Evolutionary conservation across 345 rosid genomes (phyloP).

Genomic region (Raphanus raphanistrum): DNA sequence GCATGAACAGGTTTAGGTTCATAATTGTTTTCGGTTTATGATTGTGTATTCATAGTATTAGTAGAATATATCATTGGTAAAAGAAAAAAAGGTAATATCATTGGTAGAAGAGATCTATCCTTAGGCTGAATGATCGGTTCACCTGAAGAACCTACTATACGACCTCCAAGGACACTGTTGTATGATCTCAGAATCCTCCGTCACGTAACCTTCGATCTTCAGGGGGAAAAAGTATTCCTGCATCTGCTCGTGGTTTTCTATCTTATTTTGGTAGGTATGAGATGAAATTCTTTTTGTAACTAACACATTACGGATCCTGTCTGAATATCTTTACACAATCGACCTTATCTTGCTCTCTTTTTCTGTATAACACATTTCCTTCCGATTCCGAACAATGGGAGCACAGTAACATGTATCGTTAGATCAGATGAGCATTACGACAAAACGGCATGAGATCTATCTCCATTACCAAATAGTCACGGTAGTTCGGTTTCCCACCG

Average conservation of each 20-base stretch:
- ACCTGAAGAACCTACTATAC: neutral
- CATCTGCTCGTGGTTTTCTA: neutral
- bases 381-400: too few relatives aligned
- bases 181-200: constrained; percentile 3
- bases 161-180: neutral
- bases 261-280: neutral
- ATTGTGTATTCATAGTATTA: neutral
- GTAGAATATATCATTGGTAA: neutral
- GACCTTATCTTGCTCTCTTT: too few relatives aligned
- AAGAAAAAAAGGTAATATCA: too few relatives aligned
- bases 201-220: constrained; percentile 6
- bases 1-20: neutral
- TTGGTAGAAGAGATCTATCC: neutral
- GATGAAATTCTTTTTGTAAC: neutral
- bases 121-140: neutral
- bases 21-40: neutral
- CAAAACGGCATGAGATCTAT: constrained; percentile 10
- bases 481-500: constrained; percentile 18
- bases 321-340: neutral
- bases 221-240: neutral
- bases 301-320: neutral
- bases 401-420: neutral
- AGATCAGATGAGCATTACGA: neutral
- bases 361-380: too few relatives aligned
- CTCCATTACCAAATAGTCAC: neutral